phyloP scores from a whole-genome alignment of 2,329 filamentous ascomycete species.

The Phyllosticta paracitricarpa region DNA sequence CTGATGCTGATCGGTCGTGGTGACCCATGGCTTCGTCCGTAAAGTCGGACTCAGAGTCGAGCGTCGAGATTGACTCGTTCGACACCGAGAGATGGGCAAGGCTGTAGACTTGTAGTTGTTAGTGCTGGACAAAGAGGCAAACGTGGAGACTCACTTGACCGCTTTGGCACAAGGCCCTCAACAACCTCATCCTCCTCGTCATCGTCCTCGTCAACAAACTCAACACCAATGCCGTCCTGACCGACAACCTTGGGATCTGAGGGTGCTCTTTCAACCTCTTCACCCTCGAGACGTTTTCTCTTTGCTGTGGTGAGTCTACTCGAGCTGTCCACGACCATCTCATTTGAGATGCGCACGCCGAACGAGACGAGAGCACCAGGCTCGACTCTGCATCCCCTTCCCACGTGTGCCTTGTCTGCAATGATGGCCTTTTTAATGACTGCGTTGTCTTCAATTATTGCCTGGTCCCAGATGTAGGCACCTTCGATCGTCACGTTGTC shows the following conservation, averaged over 20 bases:
- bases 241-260: conserved; percentile 47
- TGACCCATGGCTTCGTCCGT: conserved; percentile 35
- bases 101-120: conserved; percentile 35
- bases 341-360: conserved; percentile 61
- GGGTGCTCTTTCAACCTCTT: conserved; percentile 25
- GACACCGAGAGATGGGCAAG: conserved; percentile 37
- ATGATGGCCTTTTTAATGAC: conserved; percentile 64
- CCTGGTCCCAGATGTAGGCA: conserved; percentile 82
- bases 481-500: conserved; percentile 69
- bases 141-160: conserved; percentile 21
- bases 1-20: conserved; percentile 51
- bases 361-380: conserved; percentile 71
- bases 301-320: conserved; percentile 38
- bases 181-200: conserved; percentile 51
- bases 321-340: conserved; percentile 35
- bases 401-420: conserved; percentile 61
- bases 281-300: conserved; percentile 34
- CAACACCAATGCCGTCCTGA: conserved; percentile 49
- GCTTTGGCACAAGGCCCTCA: conserved; percentile 27
- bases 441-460: conserved; percentile 63
- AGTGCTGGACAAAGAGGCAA: background rate
- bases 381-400: conserved; percentile 58
- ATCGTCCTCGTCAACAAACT: conserved; percentile 48
- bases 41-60: conserved; percentile 43
- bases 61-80: conserved; percentile 52